Base-by-base conservation (phyloP, 2,329 filamentous ascomycete genomes). In the Truncatella angustata region DNA sequence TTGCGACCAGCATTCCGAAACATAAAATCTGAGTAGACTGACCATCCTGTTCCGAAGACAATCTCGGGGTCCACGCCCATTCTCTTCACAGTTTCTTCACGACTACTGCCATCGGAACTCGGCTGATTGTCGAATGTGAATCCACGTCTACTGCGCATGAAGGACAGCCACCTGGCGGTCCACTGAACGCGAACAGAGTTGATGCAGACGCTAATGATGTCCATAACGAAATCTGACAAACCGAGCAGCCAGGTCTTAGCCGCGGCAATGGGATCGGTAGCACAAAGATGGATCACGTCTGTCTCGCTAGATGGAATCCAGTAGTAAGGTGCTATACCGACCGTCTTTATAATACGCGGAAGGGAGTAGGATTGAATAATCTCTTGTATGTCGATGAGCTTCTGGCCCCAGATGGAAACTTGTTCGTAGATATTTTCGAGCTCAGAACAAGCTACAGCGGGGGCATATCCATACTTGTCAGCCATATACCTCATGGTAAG, bases 301-400 rank as follows among this genome's bases (percentile, higher is more conserved):
- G 54, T 42, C 16, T 56, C 54, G 45, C 54, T 58, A 21, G 39
- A 43, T 0, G 56, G 56, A 26, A 53, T 50, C 42, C 49, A 58
- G 34, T 58, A 53, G 52, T 52, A 58, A 7, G 56, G 56, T 34
- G 52, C 36, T 14, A 56, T 14, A 4, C 44, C 56, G 42, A 51
- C 21, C n/a, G 34, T 53, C 9, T 44, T 48, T 11, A 58, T 45
- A 37, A 58, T 52, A 10, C 54, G 52, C 4, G 47, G 32, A 28
- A 58, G 52, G 7, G 37, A 51, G 23, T 55, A 47, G 4, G 32
- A 42, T 20, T 12, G 34, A 9, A 23, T 43, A 21, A 21, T 45
- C 5, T 32, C 44, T 40, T 54, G 50, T 2, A 47, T 32, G 5
- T 54, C 42, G 1, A 50, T 46, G 4, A 51, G 11, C 5, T 30